phyloP scores from a whole-genome alignment of 2,329 filamentous ascomycete genomes.

The Leptoxyphium fumago region DNA sequence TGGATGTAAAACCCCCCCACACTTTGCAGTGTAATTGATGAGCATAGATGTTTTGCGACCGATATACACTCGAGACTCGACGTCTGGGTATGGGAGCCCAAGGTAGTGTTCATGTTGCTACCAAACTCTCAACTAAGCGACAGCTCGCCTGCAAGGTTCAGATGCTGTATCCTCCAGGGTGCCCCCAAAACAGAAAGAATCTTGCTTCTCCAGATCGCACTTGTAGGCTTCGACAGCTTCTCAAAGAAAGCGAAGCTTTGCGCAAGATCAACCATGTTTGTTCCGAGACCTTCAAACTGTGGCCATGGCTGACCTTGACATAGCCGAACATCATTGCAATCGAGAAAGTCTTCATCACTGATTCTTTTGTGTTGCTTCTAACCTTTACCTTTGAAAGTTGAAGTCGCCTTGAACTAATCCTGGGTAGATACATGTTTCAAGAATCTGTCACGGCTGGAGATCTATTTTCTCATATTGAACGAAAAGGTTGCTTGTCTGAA shows the following conservation, averaged over 20 bases:
- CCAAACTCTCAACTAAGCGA: conserved; percentile 35
- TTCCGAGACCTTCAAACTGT: conserved; percentile 1
- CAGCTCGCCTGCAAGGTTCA: conserved; percentile 59
- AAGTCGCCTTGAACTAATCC: neutral
- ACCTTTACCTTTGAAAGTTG: conserved; percentile 6
- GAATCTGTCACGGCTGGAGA: conserved; percentile 47
- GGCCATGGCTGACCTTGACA: neutral
- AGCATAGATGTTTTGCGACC: no score
- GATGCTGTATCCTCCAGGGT: conserved; percentile 25
- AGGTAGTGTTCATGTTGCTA: conserved; percentile 40
- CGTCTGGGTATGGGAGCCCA: conserved; percentile 34
- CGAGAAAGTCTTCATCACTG: conserved; percentile 40
- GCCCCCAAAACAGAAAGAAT: neutral
- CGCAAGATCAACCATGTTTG: conserved; percentile 38
- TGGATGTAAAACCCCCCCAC: no score
- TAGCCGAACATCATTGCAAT: conserved; percentile 45
- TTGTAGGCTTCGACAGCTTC: neutral
- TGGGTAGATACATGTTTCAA: conserved; percentile 42
- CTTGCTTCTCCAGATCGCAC: neutral
- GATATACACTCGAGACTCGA: neutral
- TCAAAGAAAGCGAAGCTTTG: conserved; percentile 34
- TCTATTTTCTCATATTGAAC: conserved; percentile 43
- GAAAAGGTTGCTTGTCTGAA: conserved; percentile 33
- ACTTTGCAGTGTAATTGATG: no score
- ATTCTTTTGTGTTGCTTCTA: conserved; percentile 31